These are phyloP conservation scores for Tephrocybe sp. DNA, from an alignment of 768 basidiomycete genomes.

Conservation along the genomic window DNA sequence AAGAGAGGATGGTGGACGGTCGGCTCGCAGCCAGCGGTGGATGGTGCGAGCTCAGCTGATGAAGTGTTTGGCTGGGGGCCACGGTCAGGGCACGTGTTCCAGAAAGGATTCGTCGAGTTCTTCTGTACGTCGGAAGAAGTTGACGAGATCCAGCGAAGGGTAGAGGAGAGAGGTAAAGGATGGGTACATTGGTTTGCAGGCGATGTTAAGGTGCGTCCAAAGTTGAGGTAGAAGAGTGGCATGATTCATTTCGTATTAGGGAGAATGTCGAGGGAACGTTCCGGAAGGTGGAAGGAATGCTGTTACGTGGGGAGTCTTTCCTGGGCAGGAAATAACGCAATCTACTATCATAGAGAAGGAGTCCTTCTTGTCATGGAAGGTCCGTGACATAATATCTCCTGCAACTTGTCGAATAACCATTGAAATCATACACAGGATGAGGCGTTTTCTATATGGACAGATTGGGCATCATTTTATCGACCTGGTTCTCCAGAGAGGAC, in stretches of 20 bases:
- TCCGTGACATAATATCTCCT: conserved; percentile 24
- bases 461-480: conserved; percentile 89
- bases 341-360: conserved; percentile 95
- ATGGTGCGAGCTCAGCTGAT: conserved; percentile 74
- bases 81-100: conserved; percentile 88
- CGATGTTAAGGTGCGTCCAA: conserved; percentile 60
- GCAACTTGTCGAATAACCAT: conserved; percentile 1
- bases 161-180: conserved; percentile 51
- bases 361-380: conserved; percentile 97
- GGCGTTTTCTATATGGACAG: conserved; percentile 92
- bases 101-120: conserved; percentile 97
- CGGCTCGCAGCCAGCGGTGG: conserved; percentile 92
- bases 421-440: conserved; percentile 62
- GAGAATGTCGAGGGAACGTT: conserved; percentile 78
- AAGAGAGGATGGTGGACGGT: conserved; percentile 91
- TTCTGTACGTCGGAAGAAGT: conserved; percentile 70
- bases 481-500: conserved; percentile 68
- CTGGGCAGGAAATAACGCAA: conserved; percentile 93
- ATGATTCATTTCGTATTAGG: conserved; percentile 38
- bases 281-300: conserved; percentile 81
- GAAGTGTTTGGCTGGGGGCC: conserved; percentile 92
- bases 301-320: conserved; percentile 98
- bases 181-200: conserved; percentile 87
- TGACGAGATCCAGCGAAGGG: conserved; percentile 53
- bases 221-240: neutral